Percentiles rank a stretch among this genome's conserved stretches.
Conservation (phyloP, 1,139 yeast species). For the Kodamaea sp. region DNA sequence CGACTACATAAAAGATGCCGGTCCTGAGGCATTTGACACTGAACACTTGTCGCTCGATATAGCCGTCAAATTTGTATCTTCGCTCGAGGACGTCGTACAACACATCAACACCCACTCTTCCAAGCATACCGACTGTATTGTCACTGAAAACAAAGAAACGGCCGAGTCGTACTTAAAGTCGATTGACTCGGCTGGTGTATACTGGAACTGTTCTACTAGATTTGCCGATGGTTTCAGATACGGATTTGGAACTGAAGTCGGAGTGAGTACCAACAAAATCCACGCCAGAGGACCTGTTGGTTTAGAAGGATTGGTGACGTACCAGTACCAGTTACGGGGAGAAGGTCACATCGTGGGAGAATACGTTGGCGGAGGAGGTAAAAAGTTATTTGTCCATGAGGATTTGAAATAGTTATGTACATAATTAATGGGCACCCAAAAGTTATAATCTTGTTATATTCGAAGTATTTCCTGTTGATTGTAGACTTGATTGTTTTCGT, state of each 20-base stretch:
- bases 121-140: constrained; percentile 91
- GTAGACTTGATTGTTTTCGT: not conserved
- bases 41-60: constrained; percentile 85
- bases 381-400: constrained; percentile 74
- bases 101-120: constrained; percentile 93
- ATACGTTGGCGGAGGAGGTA: constrained; percentile 91
- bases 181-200: constrained; percentile 95
- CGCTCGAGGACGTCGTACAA: constrained; percentile 67
- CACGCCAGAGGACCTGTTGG: constrained; percentile 99
- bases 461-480: not conserved
- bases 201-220: constrained; percentile 96
- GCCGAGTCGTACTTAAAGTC: constrained; percentile 83
- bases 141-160: constrained; percentile 66
- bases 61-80: constrained; percentile 64
- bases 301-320: constrained; percentile 91
- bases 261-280: constrained; percentile 92
- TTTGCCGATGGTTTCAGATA: constrained; percentile 98
- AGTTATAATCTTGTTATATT: not conserved
- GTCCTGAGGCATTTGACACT: constrained; percentile 63
- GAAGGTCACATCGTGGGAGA: constrained; percentile 90
- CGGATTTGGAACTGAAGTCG: constrained; percentile 98
- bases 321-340: constrained; percentile 91
- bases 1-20: constrained; percentile 26
- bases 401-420: constrained; percentile 30
- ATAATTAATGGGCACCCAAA: constrained; percentile 1